These are phyloP conservation scores for Combretum micranthum DNA, from an alignment of 345 rosid genomes.

Conservation along the genomic window DNA sequence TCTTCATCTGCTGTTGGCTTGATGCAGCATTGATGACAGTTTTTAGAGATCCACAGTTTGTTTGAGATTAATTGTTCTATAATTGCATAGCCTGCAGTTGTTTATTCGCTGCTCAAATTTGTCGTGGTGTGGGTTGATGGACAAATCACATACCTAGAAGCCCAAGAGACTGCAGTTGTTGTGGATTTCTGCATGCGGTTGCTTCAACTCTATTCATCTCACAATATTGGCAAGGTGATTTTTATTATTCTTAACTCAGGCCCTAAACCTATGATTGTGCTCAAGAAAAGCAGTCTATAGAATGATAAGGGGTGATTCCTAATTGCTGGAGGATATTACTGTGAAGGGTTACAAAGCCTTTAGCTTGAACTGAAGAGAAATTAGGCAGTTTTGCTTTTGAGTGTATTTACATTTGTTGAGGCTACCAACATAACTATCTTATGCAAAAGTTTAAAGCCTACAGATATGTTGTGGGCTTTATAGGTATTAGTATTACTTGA, in stretches of 20 bases:
- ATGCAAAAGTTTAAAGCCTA: too few species aligned
- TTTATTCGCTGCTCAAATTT: slow-evolving; percentile 85
- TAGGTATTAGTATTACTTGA: too few species aligned
- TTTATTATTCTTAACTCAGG: slow-evolving; percentile 1
- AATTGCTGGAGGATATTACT: background rate
- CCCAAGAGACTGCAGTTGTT: slow-evolving; percentile 66
- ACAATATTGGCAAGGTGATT: slow-evolving; percentile 92
- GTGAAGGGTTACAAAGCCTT: too few species aligned
- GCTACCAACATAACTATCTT: too few species aligned
- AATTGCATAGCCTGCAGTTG: slow-evolving; percentile 72
- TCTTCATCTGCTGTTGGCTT: background rate
- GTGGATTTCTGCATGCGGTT: slow-evolving; percentile 85
- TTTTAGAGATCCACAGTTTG: background rate
- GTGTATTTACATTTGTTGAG: too few species aligned
- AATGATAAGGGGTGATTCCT: background rate
- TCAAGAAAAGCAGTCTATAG: background rate
- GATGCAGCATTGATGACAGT: background rate
- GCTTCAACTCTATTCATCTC: slow-evolving; percentile 91
- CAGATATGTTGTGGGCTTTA: too few species aligned
- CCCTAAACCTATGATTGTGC: background rate
- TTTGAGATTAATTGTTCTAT: background rate
- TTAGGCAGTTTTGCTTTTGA: too few species aligned
- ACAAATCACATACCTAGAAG: slow-evolving; percentile 86
- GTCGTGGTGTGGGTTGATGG: slow-evolving; percentile 97
- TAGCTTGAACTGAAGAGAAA: too few species aligned